Conservation (phyloP, 495 filamentous ascomycete genomes). For the Aspergillus bertholletiae region DNA sequence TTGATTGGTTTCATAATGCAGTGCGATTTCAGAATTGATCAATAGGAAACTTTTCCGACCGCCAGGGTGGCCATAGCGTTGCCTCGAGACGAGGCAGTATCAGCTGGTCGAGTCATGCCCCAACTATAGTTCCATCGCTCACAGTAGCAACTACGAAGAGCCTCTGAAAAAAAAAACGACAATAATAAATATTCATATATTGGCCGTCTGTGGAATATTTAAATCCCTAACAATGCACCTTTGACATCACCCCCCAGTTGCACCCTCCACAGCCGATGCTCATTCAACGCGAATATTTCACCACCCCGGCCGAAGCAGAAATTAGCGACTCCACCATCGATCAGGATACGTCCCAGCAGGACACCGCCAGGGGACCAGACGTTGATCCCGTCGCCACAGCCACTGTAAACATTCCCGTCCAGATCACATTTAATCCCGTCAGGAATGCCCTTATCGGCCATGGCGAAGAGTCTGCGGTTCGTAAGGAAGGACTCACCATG, state of each 20-base stretch:
- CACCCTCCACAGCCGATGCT: conserved; percentile 37
- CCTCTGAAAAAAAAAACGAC: too few species aligned
- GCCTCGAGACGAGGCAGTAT: too few species aligned
- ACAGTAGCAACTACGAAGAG: too few species aligned
- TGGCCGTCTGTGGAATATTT: too few species aligned
- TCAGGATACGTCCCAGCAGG: conserved; percentile 53
- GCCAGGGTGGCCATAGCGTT: too few species aligned
- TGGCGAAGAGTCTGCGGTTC: conserved; percentile 56
- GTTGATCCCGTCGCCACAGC: conserved; percentile 59
- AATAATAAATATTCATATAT: too few species aligned
- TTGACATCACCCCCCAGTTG: conserved; percentile 26
- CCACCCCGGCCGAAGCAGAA: conserved; percentile 43
- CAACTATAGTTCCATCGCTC: too few species aligned
- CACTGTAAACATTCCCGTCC: conserved; percentile 58
- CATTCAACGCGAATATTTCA: conserved; percentile 40
- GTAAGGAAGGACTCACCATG: conserved; percentile 35
- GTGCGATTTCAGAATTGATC: too few species aligned
- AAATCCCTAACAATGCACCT: conserved; percentile 29
- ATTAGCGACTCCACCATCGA: conserved; percentile 37
- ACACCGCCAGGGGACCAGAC: conserved; percentile 56
- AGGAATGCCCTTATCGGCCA: conserved; percentile 49
- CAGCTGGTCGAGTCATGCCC: too few species aligned
- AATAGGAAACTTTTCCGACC: too few species aligned
- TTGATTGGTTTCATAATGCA: too few species aligned
- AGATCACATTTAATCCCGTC: conserved; percentile 61